A percentile compares a stretch with the other conserved stretches of the same genome.
These are phyloP conservation scores for Bruguiera gymnorhiza DNA, from an alignment of 345 rosid genomes.

Conservation along the genomic window DNA sequence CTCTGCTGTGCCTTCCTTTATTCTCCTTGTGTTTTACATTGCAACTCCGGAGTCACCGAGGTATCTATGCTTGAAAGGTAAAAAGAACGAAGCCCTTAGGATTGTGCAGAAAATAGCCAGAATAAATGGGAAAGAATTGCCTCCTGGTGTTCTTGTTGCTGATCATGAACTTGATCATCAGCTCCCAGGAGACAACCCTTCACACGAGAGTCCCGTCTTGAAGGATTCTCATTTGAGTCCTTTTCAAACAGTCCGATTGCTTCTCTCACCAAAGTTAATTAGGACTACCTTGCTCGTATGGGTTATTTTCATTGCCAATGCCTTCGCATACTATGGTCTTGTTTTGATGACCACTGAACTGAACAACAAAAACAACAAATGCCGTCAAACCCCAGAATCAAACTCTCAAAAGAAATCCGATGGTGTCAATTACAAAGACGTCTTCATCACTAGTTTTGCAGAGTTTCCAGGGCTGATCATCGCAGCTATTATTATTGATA, in stretches of 20 bases:
- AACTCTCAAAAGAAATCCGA: slow-evolving; percentile 20
- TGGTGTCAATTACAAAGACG: slow-evolving; percentile 55
- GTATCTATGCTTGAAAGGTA: slow-evolving; percentile 71
- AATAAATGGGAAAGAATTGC: slow-evolving; percentile 52
- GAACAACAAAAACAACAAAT: slow-evolving; percentile 42
- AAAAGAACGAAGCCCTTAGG: slow-evolving; percentile 51
- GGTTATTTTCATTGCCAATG: slow-evolving; percentile 69
- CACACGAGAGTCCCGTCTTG: slow-evolving; percentile 27
- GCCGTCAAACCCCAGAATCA: slow-evolving; percentile 23
- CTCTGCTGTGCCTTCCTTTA: slow-evolving; percentile 69
- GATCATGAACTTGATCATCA: slow-evolving; percentile 47
- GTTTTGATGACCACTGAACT: slow-evolving; percentile 81
- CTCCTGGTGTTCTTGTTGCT: slow-evolving; percentile 63
- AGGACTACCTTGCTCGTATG: slow-evolving; percentile 68
- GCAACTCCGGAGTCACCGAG: slow-evolving; percentile 84
- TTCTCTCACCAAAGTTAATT: slow-evolving; percentile 57
- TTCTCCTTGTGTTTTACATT: slow-evolving; percentile 74
- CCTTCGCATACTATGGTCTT: slow-evolving; percentile 74
- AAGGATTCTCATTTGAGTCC: neutral
- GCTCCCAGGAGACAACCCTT: slow-evolving; percentile 25
- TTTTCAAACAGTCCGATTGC: slow-evolving; percentile 11
- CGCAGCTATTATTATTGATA: slow-evolving; percentile 64
- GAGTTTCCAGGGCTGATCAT: slow-evolving; percentile 75
- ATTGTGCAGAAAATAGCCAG: slow-evolving; percentile 63
- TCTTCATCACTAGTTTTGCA: slow-evolving; percentile 76